Evolutionary conservation across 306 rosid species (phyloP), one percentile per base, ranked within the genome.

Genomic region (Lathyrus sativus): DNA sequence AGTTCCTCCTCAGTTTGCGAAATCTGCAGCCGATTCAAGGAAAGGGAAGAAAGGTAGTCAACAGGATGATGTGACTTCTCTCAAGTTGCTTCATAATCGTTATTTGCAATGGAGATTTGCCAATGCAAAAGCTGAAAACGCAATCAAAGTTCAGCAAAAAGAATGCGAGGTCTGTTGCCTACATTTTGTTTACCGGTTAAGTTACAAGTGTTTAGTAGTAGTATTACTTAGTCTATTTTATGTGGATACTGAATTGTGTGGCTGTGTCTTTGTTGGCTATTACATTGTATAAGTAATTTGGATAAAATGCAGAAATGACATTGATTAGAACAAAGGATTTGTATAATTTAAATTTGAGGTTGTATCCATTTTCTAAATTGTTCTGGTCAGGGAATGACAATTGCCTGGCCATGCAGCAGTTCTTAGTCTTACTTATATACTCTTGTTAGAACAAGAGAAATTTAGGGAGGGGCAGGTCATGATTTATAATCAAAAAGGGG

Each of bases 61-160:
- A 13, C 87, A 74, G 68, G 96, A 91, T 72, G 86, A 86, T 62
- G 77, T 82, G 14, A 86, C 83, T 79, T 74, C 76, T 10, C 78
- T 88, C 37, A 88, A 81, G 72, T 28, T 91, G 84, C 78, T 85
- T 37, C 56, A 91, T 63, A 91, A 91, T 61, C 83, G 92, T 4
- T 75, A 74, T 77, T 71, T 91, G 35, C 97, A 91, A 76, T 88
- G 97, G 97, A 81, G 88, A 83, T 88, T 41, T 15, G 79, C 89
- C 80, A 88, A 88, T 79, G 92, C 89, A 10, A 91, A 64, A 77
- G 82, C 83, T 1, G 74, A 71, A 46, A 75, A 80, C 5, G 62
- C 81, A 0, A 28, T 85, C 74, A 82, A 68, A 74, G 78, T 81
- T 64, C 92, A 80, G 79, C 91, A 80, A 68, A 74, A 64, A 74